These are phyloP conservation scores for Claviceps citrina DNA, from an alignment of 2,329 filamentous ascomycete species.

Conservation along the genomic window DNA sequence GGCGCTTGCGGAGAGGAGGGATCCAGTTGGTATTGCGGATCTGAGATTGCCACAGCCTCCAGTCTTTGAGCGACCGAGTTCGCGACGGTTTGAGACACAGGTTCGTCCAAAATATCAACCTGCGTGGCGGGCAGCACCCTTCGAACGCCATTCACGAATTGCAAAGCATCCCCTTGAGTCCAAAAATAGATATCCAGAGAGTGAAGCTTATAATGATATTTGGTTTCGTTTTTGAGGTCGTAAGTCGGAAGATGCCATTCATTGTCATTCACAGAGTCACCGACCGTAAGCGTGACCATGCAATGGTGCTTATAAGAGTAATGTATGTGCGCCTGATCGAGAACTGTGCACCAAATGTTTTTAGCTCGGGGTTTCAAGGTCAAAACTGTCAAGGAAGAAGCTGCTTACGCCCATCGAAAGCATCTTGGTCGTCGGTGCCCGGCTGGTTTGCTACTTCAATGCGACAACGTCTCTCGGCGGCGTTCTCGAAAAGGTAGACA, in stretches of 20 bases:
- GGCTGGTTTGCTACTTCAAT: conserved; percentile 63
- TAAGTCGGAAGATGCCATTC: conserved; percentile 65
- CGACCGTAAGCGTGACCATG: conserved; percentile 51
- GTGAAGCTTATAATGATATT: conserved; percentile 65
- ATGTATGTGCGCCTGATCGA: conserved; percentile 48
- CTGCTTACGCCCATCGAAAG: conserved; percentile 57
- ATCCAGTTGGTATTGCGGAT: conserved; percentile 30
- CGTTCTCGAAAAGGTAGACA: conserved; percentile 65
- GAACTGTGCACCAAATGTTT: conserved; percentile 28
- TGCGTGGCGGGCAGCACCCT: conserved; percentile 46
- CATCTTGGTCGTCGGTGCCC: conserved; percentile 62
- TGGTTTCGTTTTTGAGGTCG: conserved; percentile 57
- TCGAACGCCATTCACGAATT: conserved; percentile 53
- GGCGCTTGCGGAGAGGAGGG: conserved; percentile 8
- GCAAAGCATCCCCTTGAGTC: conserved; percentile 55
- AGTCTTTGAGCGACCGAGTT: conserved; percentile 60
- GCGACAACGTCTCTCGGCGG: conserved; percentile 48
- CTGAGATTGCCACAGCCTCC: conserved; percentile 53
- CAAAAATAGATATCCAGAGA: conserved; percentile 68
- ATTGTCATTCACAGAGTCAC: conserved; percentile 34
- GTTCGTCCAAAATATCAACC: conserved; percentile 50
- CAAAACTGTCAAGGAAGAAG: background rate
- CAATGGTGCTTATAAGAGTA: conserved; percentile 64
- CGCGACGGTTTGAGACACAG: conserved; percentile 37
- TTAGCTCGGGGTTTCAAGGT: conserved; percentile 6